These are phyloP conservation scores for Suillus sp. DNA, from an alignment of 768 basidiomycete species.

Conservation along the genomic window DNA sequence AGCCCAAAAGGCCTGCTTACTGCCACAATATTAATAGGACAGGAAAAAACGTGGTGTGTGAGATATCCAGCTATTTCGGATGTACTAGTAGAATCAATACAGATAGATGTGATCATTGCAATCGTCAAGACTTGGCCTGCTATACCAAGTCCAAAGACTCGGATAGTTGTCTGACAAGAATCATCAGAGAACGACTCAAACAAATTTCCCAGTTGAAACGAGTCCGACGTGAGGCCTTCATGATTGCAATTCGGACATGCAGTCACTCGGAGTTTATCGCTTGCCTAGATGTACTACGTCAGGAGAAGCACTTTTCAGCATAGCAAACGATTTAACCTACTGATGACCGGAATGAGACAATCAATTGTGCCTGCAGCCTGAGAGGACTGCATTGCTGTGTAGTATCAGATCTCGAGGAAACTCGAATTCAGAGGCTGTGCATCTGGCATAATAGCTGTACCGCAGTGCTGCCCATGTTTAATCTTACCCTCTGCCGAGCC, in stretches of 20 bases:
- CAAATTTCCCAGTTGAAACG: background rate
- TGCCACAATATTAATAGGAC: background rate
- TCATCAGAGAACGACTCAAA: background rate
- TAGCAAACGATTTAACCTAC: conserved; percentile 4
- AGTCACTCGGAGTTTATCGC: background rate
- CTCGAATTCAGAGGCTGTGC: background rate
- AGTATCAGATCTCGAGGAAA: background rate
- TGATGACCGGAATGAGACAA: background rate
- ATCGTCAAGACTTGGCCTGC: background rate
- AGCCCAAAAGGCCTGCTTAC: background rate
- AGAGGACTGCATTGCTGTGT: background rate
- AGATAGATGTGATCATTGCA: background rate
- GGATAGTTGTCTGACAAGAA: background rate
- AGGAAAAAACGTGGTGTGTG: conserved; percentile 1
- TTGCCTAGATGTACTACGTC: background rate
- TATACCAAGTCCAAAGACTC: background rate
- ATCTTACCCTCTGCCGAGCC: background rate
- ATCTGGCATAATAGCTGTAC: background rate
- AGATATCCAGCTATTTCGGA: background rate
- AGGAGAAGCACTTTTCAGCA: background rate
- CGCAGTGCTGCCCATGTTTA: background rate
- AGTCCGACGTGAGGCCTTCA: background rate
- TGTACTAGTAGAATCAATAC: background rate
- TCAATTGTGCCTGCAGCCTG: background rate
- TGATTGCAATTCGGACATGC: background rate